Conservation (phyloP, 2,329 filamentous ascomycete genomes). For the Colletotrichum incanum region DNA sequence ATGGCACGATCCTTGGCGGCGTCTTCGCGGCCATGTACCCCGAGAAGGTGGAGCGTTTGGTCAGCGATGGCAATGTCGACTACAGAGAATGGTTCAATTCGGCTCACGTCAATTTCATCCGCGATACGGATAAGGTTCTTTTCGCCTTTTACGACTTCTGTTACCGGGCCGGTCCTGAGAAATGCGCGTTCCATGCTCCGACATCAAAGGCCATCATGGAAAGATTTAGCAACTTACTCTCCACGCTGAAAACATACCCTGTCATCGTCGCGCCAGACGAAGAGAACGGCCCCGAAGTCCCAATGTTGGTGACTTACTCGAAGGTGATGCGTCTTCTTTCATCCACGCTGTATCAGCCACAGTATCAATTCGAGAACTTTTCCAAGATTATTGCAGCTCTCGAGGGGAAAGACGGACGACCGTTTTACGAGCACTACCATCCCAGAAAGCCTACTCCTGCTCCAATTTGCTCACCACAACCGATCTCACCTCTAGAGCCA, state of each 20-base stretch:
- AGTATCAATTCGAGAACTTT: slow-evolving; percentile 58
- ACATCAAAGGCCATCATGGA: slow-evolving; percentile 57
- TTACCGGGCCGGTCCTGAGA: slow-evolving; percentile 63
- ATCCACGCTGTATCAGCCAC: slow-evolving; percentile 61
- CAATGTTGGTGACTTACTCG: slow-evolving; percentile 66
- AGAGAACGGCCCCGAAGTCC: slow-evolving; percentile 56
- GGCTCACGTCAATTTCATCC: slow-evolving; percentile 62
- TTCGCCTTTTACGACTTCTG: slow-evolving; percentile 69
- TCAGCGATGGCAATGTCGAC: slow-evolving; percentile 69
- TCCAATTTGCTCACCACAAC: slow-evolving; percentile 51
- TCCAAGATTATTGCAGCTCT: slow-evolving; percentile 61
- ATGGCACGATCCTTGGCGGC: slow-evolving; percentile 68
- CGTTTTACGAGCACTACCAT: slow-evolving; percentile 56
- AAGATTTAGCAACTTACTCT: slow-evolving; percentile 58
- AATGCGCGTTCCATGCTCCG: slow-evolving; percentile 61
- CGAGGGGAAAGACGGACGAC: slow-evolving; percentile 60
- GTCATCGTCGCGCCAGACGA: slow-evolving; percentile 57
- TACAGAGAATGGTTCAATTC: slow-evolving; percentile 69
- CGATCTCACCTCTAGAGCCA: slow-evolving; percentile 52
- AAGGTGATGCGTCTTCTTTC: slow-evolving; percentile 61
- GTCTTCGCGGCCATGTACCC: slow-evolving; percentile 69
- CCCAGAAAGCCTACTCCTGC: slow-evolving; percentile 37
- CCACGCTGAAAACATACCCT: slow-evolving; percentile 58
- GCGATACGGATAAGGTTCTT: slow-evolving; percentile 70
- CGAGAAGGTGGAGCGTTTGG: slow-evolving; percentile 64